A percentile compares a stretch with the other conserved stretches of the same genome.
Conservation (phyloP, 176 grass and related monocot genomes). For the Aechmea fasciata region DNA sequence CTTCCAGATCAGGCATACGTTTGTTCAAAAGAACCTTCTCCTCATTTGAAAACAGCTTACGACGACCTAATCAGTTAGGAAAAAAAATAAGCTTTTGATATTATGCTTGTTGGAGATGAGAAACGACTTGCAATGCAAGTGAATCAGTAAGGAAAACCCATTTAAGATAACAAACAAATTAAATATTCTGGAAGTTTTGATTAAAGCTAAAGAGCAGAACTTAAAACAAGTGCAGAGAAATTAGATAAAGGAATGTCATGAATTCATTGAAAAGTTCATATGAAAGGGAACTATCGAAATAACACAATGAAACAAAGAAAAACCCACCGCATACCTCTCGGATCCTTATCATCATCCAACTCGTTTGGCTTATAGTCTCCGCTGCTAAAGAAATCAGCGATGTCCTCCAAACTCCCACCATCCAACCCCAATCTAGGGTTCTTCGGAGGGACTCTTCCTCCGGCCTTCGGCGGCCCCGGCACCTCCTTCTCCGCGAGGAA, state of each 20-base stretch:
- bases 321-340: slow-evolving; percentile 17
- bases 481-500: slow-evolving; percentile 20
- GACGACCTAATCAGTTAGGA: slow-evolving; percentile 30
- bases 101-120: no score
- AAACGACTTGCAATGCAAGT: no score
- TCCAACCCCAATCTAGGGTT: slow-evolving; percentile 54
- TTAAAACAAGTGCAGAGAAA: not conserved
- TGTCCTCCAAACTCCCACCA: slow-evolving; percentile 41
- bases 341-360: slow-evolving; percentile 29
- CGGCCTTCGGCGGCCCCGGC: slow-evolving; percentile 18
- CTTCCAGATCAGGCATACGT: slow-evolving; percentile 68
- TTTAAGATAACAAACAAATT: not conserved
- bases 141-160: not conserved
- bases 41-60: slow-evolving; percentile 62
- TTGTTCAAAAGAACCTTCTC: slow-evolving; percentile 74
- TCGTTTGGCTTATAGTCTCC: slow-evolving; percentile 26
- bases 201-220: no score
- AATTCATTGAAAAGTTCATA: not conserved
- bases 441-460: slow-evolving; percentile 57
- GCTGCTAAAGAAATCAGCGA: slow-evolving; percentile 56
- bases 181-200: not conserved
- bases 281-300: not conserved
- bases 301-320: not conserved
- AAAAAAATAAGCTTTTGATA: not conserved
- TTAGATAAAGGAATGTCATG: not conserved